Base-by-base conservation (phyloP, 169 alveolate genomes). In the Eimeria brunetti region DNA sequence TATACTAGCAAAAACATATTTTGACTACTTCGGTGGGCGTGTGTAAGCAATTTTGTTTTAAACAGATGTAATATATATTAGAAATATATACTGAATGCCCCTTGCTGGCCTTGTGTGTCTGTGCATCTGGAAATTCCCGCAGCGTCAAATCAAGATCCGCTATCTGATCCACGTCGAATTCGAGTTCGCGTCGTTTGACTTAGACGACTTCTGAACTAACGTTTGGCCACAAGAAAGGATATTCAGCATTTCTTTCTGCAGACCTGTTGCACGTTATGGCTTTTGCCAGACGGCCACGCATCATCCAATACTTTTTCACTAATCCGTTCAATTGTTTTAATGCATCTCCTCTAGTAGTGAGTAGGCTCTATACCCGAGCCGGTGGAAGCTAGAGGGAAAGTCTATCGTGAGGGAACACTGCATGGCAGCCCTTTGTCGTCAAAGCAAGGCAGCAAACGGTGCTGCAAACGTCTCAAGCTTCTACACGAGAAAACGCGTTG, bases 101-200 rank as follows among this genome's bases (percentile, higher is more conserved):
- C 30, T 20, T 51, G 20, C 24, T 83, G 36, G 76, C 76, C 33
- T 53, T 83, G 38, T 22, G 76, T 36, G 69, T 24, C 24, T 16
- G 33, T 36, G 89, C 36, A 51, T 38, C n/a, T 53, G 75, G n/a
- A 58, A 30, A 33, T 51, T 56, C 51, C 33, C 58, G 53, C 95
- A 91, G 95, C 88, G 88, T 27, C 95, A 91, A 62, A 78, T 91
- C 81, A 38, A 76, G 67, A 76, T 91, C 22, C 95, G 95, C 91
- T 91, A 91, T 67, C 71, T 91, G 85, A 27, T 76, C 30, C 95
- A 78, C 69, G 95, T 91, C 49, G 88, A 91, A 78, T 91, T 91
- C 91, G 95, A 91, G 56, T 91, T 91, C 69, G 95, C 91, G 44
- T 78, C 95, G 41, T 91, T 91, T 62, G 91, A 91, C 51, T 83